Conservation (phyloP, 306 rosid species). For the Malus domestica region DNA sequence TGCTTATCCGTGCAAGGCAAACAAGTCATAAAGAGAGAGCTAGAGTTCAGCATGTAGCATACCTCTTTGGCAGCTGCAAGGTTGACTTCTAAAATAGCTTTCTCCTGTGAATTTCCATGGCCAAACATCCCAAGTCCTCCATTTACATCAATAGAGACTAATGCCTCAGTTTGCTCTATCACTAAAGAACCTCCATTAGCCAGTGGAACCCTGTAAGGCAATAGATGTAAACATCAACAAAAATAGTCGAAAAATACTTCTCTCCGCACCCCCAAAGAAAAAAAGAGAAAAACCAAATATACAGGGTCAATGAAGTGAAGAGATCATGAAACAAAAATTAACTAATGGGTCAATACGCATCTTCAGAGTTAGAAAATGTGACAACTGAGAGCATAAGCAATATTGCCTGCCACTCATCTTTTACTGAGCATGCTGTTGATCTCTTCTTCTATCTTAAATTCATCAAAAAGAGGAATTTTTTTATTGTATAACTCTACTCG, state of each 20-base stretch:
- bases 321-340: background rate
- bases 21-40: conserved; percentile 11
- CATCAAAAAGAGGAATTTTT: conserved; percentile 80
- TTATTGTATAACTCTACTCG: conserved; percentile 68
- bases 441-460: conserved; percentile 85
- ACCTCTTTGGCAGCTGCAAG: conserved; percentile 93
- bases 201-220: conserved; percentile 71
- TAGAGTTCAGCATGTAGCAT: conserved; percentile 21
- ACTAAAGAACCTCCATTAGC: conserved; percentile 86
- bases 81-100: conserved; percentile 88
- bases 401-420: conserved; percentile 41
- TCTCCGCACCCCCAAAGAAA: no score
- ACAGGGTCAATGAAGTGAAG: background rate
- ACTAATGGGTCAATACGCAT: background rate
- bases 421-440: conserved; percentile 79
- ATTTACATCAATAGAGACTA: conserved; percentile 94
- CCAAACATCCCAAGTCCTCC: conserved; percentile 95
- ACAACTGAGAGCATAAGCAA: conserved; percentile 15
- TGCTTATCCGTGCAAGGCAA: background rate
- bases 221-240: conserved; percentile 17
- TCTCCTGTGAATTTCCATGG: conserved; percentile 70
- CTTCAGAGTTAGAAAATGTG: conserved; percentile 6
- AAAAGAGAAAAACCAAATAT: no score
- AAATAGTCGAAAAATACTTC: background rate
- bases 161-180: conserved; percentile 97